A percentile compares a stretch with the other conserved stretches of the same genome.
phyloP scores from a whole-genome alignment of 129 eudicot genomes.

The Flaveria ramosissima region DNA sequence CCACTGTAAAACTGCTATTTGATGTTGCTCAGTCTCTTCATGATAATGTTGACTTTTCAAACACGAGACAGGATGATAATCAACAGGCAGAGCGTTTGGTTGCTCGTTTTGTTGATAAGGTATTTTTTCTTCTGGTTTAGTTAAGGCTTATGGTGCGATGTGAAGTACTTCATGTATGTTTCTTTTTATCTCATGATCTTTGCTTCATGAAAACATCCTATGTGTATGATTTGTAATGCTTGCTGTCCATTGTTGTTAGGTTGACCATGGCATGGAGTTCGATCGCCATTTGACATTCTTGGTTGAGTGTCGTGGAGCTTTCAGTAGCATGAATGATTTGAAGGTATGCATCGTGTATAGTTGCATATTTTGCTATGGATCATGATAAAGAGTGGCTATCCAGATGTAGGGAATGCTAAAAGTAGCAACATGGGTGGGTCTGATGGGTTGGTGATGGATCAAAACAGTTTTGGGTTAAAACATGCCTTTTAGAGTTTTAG shows the following conservation, averaged over 20 bases:
- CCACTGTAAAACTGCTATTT: conserved; percentile 62
- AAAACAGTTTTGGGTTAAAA: neutral
- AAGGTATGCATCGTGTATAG: conserved; percentile 47
- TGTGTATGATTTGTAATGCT: conserved; percentile 1
- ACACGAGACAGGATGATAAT: conserved; percentile 56
- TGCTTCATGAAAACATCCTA: conserved; percentile 14
- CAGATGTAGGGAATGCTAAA: neutral
- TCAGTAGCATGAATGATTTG: conserved; percentile 58
- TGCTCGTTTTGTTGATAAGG: conserved; percentile 71
- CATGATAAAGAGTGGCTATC: neutral
- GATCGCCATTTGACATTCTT: conserved; percentile 69
- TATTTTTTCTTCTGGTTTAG: conserved; percentile 25
- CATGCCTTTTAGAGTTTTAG: neutral
- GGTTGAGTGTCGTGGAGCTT: conserved; percentile 80
- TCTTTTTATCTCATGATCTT: conserved; percentile 6
- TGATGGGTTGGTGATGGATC: neutral
- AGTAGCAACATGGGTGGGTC: conserved; percentile 2
- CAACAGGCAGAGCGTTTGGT: conserved; percentile 62
- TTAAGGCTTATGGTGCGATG: conserved; percentile 7
- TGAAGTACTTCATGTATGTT: conserved; percentile 14
- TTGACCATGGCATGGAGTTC: conserved; percentile 64
- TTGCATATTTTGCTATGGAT: conserved; percentile 12
- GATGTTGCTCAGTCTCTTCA: conserved; percentile 77
- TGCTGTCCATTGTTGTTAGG: conserved; percentile 47
- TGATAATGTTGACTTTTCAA: conserved; percentile 59